Base-by-base conservation (phyloP, 495 filamentous ascomycete genomes). In the Penicillium soppii region DNA sequence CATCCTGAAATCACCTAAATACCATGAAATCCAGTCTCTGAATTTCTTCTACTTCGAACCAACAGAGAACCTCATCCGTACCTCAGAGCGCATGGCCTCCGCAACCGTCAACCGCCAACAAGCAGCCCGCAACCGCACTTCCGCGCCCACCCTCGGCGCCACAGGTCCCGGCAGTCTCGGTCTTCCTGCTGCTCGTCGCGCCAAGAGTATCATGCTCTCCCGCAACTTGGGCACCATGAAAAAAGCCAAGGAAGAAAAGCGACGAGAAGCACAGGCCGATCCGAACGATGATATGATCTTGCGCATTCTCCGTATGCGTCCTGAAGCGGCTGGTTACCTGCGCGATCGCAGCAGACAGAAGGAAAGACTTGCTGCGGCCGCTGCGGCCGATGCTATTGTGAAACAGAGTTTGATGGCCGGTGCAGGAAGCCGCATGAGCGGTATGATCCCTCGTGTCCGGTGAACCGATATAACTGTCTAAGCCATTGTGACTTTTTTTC, bases 271-370 rank as follows among this genome's bases (percentile, higher is more conserved):
- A 10, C 94, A 99, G 66, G 92, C 95, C 3, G 95, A 97, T 57
- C 92, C 95, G 7, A 96, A 87, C 65, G 94, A 99, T 65, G 94
- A 99, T 65, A 97, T 97, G 89, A 97, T 99, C 53, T 71, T 99
- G 32, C 82, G 94, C 12, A 97, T 99, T 53, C 68, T 99, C 56
- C 83, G 94, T 41, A 99, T 99, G 94, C 77, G 94, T 41, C 91
- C 92, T 13, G 94, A 97, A 74, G 95, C 94, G n/a, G 82, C 84
- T 33, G 73, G 80, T 30, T 99, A 99, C 73, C 74, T 99, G 43
- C 88, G 86, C 47, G 92, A 97, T 68, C 76, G 94, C 17, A 92
- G 89, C 63, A 81, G 95, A 50, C 94, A 99, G 73, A 92, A 92
- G 73, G 94, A 97, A 73, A 76, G 92, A 58, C 80, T 97, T 60